phyloP scores from a whole-genome alignment of 805 yeast species.

The Zygosaccharomyces kombuchaensis region DNA sequence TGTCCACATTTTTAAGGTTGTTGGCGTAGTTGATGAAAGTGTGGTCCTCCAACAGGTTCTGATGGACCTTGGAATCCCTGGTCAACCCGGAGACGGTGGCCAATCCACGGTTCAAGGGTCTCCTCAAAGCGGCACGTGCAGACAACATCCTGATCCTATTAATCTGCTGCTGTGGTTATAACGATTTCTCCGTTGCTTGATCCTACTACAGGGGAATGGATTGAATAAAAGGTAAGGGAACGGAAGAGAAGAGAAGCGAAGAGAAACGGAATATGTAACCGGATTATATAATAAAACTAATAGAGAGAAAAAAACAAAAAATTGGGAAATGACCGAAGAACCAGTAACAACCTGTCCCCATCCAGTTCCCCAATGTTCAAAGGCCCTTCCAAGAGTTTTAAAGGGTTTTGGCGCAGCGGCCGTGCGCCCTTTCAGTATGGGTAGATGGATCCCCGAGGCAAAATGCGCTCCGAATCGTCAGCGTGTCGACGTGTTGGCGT shows the following conservation, averaged over 20 bases:
- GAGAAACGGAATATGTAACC: not conserved
- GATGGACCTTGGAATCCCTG: conserved; percentile 70
- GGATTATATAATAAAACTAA: not conserved
- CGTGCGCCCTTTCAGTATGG: not conserved
- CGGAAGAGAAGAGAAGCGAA: not conserved
- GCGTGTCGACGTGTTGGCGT: not conserved
- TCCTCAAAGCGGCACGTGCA: conserved; percentile 30
- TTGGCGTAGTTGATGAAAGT: conserved; percentile 90
- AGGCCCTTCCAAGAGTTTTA: not conserved
- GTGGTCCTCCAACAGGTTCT: conserved; percentile 75
- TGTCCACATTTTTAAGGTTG: conserved; percentile 80
- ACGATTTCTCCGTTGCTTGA: not conserved
- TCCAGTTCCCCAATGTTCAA: not conserved
- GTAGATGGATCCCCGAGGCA: not conserved
- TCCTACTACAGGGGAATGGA: not conserved
- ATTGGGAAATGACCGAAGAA: not conserved
- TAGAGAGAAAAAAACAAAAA: not conserved
- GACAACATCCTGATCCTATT: conserved; percentile 28
- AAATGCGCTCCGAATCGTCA: not conserved
- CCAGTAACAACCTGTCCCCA: not conserved
- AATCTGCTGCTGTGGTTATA: not conserved
- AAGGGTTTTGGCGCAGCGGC: not conserved
- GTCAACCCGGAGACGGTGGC: conserved; percentile 42
- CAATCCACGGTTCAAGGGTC: conserved; percentile 35
- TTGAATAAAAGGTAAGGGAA: too few relatives aligned